Base-by-base conservation (phyloP, 768 basidiomycete genomes). In the Daedaleopsis nitida region DNA sequence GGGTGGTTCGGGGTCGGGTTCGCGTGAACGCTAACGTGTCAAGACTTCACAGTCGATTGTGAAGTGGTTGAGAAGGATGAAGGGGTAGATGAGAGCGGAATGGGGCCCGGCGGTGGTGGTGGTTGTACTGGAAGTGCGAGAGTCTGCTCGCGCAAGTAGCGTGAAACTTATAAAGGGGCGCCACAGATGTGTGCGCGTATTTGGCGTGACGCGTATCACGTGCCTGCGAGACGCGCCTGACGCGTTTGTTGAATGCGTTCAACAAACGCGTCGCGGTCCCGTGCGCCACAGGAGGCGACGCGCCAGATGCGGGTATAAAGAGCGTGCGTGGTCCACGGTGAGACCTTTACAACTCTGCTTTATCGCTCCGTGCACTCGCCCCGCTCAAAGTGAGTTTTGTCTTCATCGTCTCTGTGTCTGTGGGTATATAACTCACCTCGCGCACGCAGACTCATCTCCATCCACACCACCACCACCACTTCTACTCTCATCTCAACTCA, bases 1-100 rank as follows among this genome's bases (percentile, higher is more conserved):
- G 80, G 67, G 83, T 42, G 45, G 47, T 83, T 81, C 85, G 81
- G 65, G 78, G 81, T 62, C 77, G 79, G 21, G 1, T 53, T 44
- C 39, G 35, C 10, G 34, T 43, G 12, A 42, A 43, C 51, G 52
- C 42, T 35, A 21, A 47, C 38, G 42, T 32, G 42, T 44, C 19
- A 13, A 14, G 19, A 39, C 45, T 43, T 12, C 52, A 49, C 54
- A 51, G 27, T 19, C 39, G n/a, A 35, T 44, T 19, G 32, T 21
- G 52, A 51, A 42, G 57, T 16, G 51, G 12, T 16, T 37, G 56
- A 58, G 59, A 34, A 9, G 55, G 39, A 38, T 14, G 17, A 19
- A 13, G 27, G 14, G 21, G 23, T 35, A 27, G 39, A 34, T 52
- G 52, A 42, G 52, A 21, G 50, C 50, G 52, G 42, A 37, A 24